A percentile compares a stretch with the other conserved stretches of the same genome.
Conservation (phyloP, 306 rosid species). For the Citrullus mucosospermus region DNA sequence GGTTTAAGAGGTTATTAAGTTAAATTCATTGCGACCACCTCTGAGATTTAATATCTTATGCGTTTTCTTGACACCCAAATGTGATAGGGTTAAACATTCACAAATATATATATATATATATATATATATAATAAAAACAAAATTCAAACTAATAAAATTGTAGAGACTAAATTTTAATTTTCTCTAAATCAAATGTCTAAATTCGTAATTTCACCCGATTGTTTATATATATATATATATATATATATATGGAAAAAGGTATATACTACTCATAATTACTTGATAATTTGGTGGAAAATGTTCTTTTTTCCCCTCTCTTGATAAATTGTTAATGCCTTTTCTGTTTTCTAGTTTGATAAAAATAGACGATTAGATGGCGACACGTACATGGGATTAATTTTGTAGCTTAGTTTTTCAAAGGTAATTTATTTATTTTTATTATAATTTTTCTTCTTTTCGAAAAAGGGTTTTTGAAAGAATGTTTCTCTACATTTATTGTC, state of each 20-base stretch:
- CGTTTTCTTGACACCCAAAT: too few relatives aligned
- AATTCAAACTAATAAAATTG: too few relatives aligned
- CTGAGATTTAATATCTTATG: too few relatives aligned
- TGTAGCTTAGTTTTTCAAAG: not conserved
- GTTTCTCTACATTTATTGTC: constrained; percentile 1
- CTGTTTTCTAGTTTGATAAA: not conserved
- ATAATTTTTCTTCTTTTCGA: not conserved
- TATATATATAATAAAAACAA: too few relatives aligned
- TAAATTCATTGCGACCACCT: too few relatives aligned
- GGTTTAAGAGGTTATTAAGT: too few relatives aligned
- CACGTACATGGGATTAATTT: not conserved
- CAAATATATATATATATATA: too few relatives aligned
- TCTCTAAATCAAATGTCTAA: not conserved
- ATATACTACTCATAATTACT: not conserved
- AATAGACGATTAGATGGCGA: not conserved
- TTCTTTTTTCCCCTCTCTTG: too few relatives aligned
- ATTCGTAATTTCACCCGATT: not conserved
- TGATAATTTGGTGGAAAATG: not conserved
- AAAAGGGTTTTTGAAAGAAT: not conserved
- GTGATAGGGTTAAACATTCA: too few relatives aligned
- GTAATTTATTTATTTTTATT: not conserved
- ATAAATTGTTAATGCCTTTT: not conserved
- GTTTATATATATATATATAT: too few relatives aligned
- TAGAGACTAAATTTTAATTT: too few relatives aligned
- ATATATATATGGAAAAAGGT: too few relatives aligned